Evolutionary conservation across 768 basidiomycete genomes (phyloP).

Genomic region (Russula compacta): DNA sequence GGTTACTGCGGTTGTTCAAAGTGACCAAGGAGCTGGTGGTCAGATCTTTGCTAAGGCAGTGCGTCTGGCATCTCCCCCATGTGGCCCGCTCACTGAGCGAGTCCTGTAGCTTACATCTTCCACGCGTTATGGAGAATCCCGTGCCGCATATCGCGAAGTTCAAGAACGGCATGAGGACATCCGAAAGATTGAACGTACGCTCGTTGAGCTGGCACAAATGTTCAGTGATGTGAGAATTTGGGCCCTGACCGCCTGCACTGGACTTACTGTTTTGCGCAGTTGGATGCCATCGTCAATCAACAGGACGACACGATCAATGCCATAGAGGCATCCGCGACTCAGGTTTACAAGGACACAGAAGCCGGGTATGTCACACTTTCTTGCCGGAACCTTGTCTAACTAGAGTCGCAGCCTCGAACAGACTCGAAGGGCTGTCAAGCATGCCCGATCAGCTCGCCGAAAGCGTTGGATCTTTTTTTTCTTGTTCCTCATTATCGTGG

Average conservation of each 20-base stretch:
- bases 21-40: slow-evolving; percentile 52
- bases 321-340: slow-evolving; percentile 53
- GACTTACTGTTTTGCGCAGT: slow-evolving; percentile 34
- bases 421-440: slow-evolving; percentile 57
- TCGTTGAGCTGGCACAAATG: slow-evolving; percentile 82
- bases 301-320: slow-evolving; percentile 66
- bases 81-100: background rate
- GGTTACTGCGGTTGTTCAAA: slow-evolving; percentile 76
- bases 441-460: slow-evolving; percentile 61
- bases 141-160: slow-evolving; percentile 78
- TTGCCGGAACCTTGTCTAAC: background rate
- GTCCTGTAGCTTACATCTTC: slow-evolving; percentile 55
- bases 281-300: slow-evolving; percentile 69
- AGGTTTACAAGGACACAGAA: slow-evolving; percentile 60
- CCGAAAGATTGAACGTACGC: slow-evolving; percentile 72
- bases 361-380: slow-evolving; percentile 44
- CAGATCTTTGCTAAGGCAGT: slow-evolving; percentile 92
- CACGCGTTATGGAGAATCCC: slow-evolving; percentile 75
- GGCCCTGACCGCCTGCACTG: background rate
- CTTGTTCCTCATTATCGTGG: slow-evolving; percentile 44
- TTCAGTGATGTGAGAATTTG: slow-evolving; percentile 60
- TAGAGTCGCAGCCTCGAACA: slow-evolving; percentile 40
- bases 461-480: slow-evolving; percentile 85
- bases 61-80: slow-evolving; percentile 17
- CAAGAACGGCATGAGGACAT: slow-evolving; percentile 85